Evolutionary conservation across 257 asterid species (phyloP).

Genomic region (Catharanthus roseus): DNA sequence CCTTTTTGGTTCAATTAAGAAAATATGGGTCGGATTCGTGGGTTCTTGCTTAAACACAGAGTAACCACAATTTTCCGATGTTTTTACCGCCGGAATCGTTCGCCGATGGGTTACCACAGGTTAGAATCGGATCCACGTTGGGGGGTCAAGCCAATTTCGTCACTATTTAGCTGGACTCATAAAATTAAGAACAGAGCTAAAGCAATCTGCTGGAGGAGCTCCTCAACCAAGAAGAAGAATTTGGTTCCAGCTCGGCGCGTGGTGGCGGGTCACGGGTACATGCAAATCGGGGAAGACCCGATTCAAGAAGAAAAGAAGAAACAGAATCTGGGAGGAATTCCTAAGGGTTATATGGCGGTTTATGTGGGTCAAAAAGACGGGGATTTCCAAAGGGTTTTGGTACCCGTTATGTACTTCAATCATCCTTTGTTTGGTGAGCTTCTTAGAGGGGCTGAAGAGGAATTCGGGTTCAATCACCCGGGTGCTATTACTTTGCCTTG

Average conservation of each 20-base stretch:
- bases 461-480: conserved; percentile 33
- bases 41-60: conserved; percentile 59
- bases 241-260: conserved; percentile 1
- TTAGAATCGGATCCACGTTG: neutral
- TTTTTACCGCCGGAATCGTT: conserved; percentile 28
- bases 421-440: conserved; percentile 28
- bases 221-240: conserved; percentile 6
- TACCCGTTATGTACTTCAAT: conserved; percentile 32
- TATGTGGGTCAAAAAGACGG: conserved; percentile 31
- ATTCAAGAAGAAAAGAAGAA: neutral
- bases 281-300: conserved; percentile 35
- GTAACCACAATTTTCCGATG: conserved; percentile 51
- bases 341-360: conserved; percentile 28
- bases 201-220: conserved; percentile 27
- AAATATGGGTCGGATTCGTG: conserved; percentile 49
- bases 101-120: conserved; percentile 9
- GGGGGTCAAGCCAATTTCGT: conserved; percentile 29
- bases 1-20: no score
- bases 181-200: conserved; percentile 45
- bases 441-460: conserved; percentile 27
- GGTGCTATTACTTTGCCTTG: conserved; percentile 37
- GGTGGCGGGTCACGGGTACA: conserved; percentile 26
- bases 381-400: conserved; percentile 24
- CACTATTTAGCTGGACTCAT: conserved; percentile 42
- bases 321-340: conserved; percentile 16